Base-by-base conservation (phyloP, 805 yeast species). In the Starmerella etchellsii region DNA sequence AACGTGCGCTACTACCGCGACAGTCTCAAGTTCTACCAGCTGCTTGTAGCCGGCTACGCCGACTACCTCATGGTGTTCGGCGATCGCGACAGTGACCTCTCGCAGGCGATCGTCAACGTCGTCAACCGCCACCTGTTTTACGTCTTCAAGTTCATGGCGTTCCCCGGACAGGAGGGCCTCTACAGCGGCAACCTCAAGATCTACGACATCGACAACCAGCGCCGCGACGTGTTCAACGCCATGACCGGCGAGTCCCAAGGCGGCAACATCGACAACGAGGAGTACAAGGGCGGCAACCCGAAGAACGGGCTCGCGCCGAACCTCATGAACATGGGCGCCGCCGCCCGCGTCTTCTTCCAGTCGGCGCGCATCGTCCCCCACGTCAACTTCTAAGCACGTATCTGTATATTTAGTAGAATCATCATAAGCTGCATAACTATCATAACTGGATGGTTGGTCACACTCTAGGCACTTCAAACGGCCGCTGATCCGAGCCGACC, bases 311-410 rank as follows among this genome's bases (percentile, higher is more conserved):
- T 65, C 43, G 67, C 62, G 36, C 71, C 74, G 55, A 68, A 73
- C 35, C 62, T 78, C 51, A 76, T 78, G 62, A 78, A 77, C 3
- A 63, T 66, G 36, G 83, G 73, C 14, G 64, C 81, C 14, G 84
- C 83, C 9, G 82, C 83, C 3, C 67, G 83, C 52, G 67, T 73
- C 3, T 77, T 76, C 60, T 72, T 76, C 59, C 81, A 77, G 57
- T 76, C 76, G 30, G 82, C 78, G 6, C 63, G 83, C 50, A 61
- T 74, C 1, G 60, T 66, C 4, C 72, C 73, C 11, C 55, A 58
- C 19, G 48, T 53, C 7, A 41, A 53, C 37, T 49, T 29, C 53
- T 62, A 56, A 50, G 50, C 24, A 16, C n/a, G n/a, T n/a, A n/a
- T n/a, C n/a, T n/a, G n/a, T n/a, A n/a, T n/a, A n/a, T n/a, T n/a